Evolutionary conservation across 2,329 filamentous ascomycete species (phyloP).

Genomic region (Alternaria arbusti): DNA sequence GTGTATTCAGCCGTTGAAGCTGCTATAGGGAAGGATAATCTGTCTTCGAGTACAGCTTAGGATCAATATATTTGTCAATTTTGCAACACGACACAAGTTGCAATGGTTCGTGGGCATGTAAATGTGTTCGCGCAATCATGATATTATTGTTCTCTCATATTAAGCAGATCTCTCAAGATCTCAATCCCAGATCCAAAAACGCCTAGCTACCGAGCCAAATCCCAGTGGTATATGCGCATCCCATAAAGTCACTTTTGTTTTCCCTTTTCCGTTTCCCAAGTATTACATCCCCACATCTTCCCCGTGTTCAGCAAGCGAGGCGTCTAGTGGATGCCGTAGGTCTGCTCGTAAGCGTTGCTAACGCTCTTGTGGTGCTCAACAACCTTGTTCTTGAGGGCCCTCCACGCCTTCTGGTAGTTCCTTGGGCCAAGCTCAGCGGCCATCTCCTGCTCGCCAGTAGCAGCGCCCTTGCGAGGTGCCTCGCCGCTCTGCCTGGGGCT

Average conservation of each 20-base stretch:
- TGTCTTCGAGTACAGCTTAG: too few relatives aligned
- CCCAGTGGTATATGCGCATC: conserved; percentile 8
- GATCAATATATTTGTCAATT: too few relatives aligned
- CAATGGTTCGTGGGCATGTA: not conserved
- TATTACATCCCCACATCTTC: not conserved
- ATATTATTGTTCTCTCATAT: not conserved
- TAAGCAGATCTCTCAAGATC: not conserved
- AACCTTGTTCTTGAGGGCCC: conserved; percentile 34
- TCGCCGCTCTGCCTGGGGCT: conserved; percentile 24
- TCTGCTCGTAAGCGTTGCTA: conserved; percentile 28
- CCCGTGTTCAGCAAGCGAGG: not conserved
- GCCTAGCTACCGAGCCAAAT: not conserved
- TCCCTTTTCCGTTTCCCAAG: not conserved
- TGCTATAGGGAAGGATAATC: too few relatives aligned
- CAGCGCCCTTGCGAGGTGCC: conserved; percentile 4
- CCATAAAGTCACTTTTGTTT: conserved; percentile 10
- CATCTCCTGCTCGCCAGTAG: conserved; percentile 4
- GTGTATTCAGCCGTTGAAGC: not conserved
- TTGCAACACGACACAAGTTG: not conserved
- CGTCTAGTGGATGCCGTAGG: conserved; percentile 12
- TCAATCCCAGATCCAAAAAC: not conserved
- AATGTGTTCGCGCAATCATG: not conserved
- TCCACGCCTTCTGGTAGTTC: conserved; percentile 34
- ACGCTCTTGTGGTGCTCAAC: conserved; percentile 40
- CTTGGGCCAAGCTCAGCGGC: conserved; percentile 11